Base-by-base conservation (phyloP, 1,139 yeast species). In the Yamadazyma conglobata region DNA sequence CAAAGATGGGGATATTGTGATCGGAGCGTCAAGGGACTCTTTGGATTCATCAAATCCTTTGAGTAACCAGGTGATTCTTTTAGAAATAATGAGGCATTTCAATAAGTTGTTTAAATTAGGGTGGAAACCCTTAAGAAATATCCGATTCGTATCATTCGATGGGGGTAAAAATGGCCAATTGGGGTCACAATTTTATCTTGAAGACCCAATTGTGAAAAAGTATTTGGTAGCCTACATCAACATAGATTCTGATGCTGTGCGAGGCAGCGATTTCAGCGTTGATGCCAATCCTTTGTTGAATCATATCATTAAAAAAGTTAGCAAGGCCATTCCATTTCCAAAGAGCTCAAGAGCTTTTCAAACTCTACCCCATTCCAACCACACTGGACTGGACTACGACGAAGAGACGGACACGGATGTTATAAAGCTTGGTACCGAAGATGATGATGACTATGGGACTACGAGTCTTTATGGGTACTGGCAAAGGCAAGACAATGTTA, bases 141-240 rank as follows among this genome's bases (percentile, higher is more conserved):
- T 68, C 23, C 56, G 58, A 33, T 66, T 68, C 44, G 52, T 67
- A 4, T 63, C 70, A 2, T 67, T 71, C 68, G 74, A 68, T 43
- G 71, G 66, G 2, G 47, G 64, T 11, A 42, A 53, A 19, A 56
- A 55, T 33, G 68, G 69, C 3, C 44, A 56, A 13, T 33, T 60
- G 10, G 73, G 73, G 0, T 49, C 66, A 0, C 53, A 52, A 30
- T 34, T 43, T 4, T 46, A 43, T 18, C 42, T 54, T 4, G 53
- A 56, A 22, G 61, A 58, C 3, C 30, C 29, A 2, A 42, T 48
- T 4, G 51, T 56, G 7, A 58, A 50, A 27, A 40, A 48, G 16
- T 55, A 65, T 8, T 41, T 64, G 3, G 37, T 66, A 12, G 56
- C 63, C 2, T 68, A 63, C 39, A 60, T 68, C 24, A 61, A 67